These are phyloP conservation scores for Plasmodium fragile DNA, from an alignment of 169 alveolate species.

Conservation along the genomic window DNA sequence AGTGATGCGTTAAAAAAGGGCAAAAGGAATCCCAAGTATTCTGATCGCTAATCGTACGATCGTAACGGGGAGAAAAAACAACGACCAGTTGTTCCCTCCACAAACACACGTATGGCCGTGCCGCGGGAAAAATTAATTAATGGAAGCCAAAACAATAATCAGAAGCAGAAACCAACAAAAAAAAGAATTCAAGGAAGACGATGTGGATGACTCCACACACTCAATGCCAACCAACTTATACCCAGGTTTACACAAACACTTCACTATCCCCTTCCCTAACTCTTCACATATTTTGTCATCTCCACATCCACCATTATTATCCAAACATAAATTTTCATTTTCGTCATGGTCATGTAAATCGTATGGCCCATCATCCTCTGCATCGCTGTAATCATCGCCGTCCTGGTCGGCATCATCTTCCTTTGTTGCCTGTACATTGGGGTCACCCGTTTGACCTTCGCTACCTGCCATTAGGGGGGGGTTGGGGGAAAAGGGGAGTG, in stretches of 20 bases:
- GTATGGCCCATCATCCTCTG: neutral
- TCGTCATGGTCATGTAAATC: neutral
- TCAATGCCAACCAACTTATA: slow-evolving; percentile 22
- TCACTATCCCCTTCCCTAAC: slow-evolving; percentile 10
- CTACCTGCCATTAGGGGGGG: neutral
- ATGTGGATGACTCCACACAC: slow-evolving; percentile 21
- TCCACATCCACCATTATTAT: slow-evolving; percentile 69
- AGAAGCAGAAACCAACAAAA: slow-evolving; percentile 9
- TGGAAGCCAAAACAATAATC: slow-evolving; percentile 3
- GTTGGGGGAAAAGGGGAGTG: neutral
- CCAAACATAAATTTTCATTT: neutral
- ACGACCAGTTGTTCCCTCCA: neutral
- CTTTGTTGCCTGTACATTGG: neutral
- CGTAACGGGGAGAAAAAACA: neutral
- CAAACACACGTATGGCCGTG: neutral
- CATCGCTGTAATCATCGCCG: slow-evolving; percentile 1
- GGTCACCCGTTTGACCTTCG: neutral
- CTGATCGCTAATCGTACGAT: neutral
- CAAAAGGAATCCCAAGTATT: neutral
- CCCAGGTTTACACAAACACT: slow-evolving; percentile 45
- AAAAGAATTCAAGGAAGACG: slow-evolving; percentile 25
- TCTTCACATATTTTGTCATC: slow-evolving; percentile 38
- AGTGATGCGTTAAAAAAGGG: neutral
- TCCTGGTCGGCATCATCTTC: neutral
- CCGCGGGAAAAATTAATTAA: slow-evolving; percentile 16